phyloP scores from a whole-genome alignment of 73 alveolate genomes.

The Paraurostyla sp. region DNA sequence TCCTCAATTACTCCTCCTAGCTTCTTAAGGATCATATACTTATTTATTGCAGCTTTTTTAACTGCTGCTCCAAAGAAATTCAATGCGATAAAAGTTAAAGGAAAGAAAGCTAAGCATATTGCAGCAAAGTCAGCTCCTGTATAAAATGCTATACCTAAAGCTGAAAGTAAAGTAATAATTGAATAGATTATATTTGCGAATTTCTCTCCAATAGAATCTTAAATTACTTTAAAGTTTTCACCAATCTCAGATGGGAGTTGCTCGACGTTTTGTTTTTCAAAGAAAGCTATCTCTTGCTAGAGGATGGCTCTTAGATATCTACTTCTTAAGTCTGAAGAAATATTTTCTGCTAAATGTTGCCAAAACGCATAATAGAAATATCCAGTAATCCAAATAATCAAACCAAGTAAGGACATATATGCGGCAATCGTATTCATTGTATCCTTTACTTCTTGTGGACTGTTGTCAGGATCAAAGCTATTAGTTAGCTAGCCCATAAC shows the following conservation, averaged over 20 bases:
- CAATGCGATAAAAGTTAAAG: not conserved
- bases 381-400: not conserved
- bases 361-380: conserved; percentile 30
- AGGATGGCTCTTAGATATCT: conserved; percentile 22
- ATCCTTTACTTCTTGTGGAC: not conserved
- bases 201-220: conserved; percentile 46
- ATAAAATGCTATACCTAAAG: not conserved
- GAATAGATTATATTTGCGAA: not conserved
- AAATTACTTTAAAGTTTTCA: not conserved
- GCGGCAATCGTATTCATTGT: not conserved
- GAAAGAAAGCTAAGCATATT: conserved; percentile 9
- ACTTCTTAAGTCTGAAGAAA: not conserved
- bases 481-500: conserved; percentile 76
- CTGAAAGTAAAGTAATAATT: not conserved
- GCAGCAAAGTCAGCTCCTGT: not conserved
- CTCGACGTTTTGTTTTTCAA: conserved; percentile 19
- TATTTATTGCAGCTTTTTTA: not conserved
- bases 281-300: conserved; percentile 34
- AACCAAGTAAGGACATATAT: not conserved
- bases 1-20: conserved; percentile 67
- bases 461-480: conserved; percentile 53
- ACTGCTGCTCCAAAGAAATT: conserved; percentile 1
- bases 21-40: not conserved
- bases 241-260: conserved; percentile 48
- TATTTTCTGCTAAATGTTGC: conserved; percentile 7